Evolutionary conservation across 371 early-diverging fungal genomes (phyloP).

Genomic region (Apophysomyces sp.): DNA sequence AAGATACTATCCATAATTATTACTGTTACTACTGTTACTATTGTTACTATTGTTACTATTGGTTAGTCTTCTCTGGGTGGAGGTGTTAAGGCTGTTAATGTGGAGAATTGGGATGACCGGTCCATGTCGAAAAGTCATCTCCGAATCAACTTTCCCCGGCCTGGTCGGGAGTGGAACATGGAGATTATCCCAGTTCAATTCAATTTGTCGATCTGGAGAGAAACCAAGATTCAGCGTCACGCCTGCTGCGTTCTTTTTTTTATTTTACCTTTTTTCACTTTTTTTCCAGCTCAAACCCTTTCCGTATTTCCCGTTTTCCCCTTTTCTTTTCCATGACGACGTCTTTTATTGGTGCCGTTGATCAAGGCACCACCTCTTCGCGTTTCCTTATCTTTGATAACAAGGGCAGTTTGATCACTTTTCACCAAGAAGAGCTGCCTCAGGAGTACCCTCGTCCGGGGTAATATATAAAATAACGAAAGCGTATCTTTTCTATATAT

Average conservation of each 20-base stretch:
- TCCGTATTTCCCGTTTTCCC: slow-evolving; percentile 5
- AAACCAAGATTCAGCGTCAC: not conserved
- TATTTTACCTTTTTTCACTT: no score
- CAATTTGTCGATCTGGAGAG: not conserved
- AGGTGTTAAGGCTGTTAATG: no score
- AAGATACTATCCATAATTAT: no score
- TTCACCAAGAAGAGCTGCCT: slow-evolving; percentile 80
- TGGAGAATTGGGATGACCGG: no score
- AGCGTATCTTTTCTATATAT: not conserved
- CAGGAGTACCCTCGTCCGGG: slow-evolving; percentile 78
- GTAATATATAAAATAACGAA: slow-evolving; percentile 78
- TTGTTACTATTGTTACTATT: no score
- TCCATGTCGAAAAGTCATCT: no score
- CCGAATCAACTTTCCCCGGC: no score
- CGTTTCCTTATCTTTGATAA: slow-evolving; percentile 89
- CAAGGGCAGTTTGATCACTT: slow-evolving; percentile 67
- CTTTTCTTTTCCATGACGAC: slow-evolving; percentile 17
- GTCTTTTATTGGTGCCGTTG: slow-evolving; percentile 81
- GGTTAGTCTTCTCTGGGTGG: no score
- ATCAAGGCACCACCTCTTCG: slow-evolving; percentile 93
- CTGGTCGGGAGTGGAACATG: no score
- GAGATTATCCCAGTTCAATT: no score
- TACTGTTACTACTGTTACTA: no score
- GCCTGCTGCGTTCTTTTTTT: not conserved
- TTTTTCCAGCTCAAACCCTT: not conserved